Base-by-base conservation (phyloP, 2,329 filamentous ascomycete species). In the Alternaria viburni region DNA sequence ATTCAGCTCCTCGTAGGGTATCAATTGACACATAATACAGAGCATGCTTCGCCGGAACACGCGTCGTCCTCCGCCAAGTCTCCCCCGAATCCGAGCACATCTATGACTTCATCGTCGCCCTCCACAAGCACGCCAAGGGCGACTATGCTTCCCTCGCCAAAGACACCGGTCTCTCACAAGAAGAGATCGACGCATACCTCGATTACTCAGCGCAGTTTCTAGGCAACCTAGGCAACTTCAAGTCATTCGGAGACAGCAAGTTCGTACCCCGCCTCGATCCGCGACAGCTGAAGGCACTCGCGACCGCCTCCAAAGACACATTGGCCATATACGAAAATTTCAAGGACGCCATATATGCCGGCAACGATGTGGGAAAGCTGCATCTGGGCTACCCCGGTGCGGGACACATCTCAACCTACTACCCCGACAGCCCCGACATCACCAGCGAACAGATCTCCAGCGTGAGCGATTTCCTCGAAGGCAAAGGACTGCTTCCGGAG, bases 211-310 rank as follows among this genome's bases (percentile, higher is more conserved):
- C 79, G 8, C 79, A 83, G 59, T 87, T 87, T 60, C 76, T 87
- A 6, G 85, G 84, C n/a, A 87, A 86, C 64, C 68, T 82, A 30
- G 85, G 85, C 56, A 87, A 87, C 74, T 87, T 83, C 78, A 85
- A 84, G 69, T 82, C 79, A 4, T 85, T 85, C 58, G 81, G 81
- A 8, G 83, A 85, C 72, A 82, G 81, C 61, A 86, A 86, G 72
- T 84, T 85, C 74, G 79, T 85, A 10, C 84, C 84, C n/a, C 79
- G 83, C n/a, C 70, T 85, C 17, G 74, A 80, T 13, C 67, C 79
- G 15, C 74, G 79, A 28, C 78, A 81, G 70, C 71, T 85, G 30
- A 81, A 81, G 60, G 82, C 83, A 6, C 72, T 85, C 21, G 82
- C 82, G 2, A 78, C 79, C 17, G 72, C 81, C 11, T 81, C 79